Base-by-base conservation (phyloP, 2,329 filamentous ascomycete genomes). In the Coniochaeta ligniaria region DNA sequence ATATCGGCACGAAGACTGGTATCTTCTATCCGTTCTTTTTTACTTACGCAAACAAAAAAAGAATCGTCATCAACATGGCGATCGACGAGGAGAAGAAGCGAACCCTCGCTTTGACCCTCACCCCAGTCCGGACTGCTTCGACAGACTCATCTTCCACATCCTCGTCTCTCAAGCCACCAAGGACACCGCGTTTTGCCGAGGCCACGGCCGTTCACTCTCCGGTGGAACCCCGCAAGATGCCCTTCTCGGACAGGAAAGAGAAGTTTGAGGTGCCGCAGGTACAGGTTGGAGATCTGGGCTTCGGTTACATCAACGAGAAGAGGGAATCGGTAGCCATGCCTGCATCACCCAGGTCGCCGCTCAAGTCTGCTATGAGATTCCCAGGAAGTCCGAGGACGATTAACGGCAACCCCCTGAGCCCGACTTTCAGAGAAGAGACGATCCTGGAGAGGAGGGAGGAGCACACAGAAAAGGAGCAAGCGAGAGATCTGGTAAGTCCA, bases 321-420 rank as follows among this genome's bases (percentile, higher is more conserved):
- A 76, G 79, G 72, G 79, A 87, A 67, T 76, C 81, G 62, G 81
- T 87, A 69, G 80, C 80, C 65, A 80, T 84, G 71, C 87, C 83
- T 62, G 84, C 83, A 79, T 84, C 87, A 41, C 91, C 91, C 59
- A 88, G 83, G 68, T 89, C 90, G 22, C 91, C 91, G 7, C 83
- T 96, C 68, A 96, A 95, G 81, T 96, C 92, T 74, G 93, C 92
- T 59, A 83, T 97, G 81, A 96, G 85, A 77, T 87, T 90, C 20
- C 93, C 94, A 5, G 92, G 92, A 22, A 94, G 92, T 2, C 87
- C 91, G 5, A 91, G 83, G 31, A 84, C 88, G 68, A 84, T 83
- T 63, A 77, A 93, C 59, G 80, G 81, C 66, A 95, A 94, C 73
- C 90, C 91, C 22, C 77, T 96, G 65, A 97, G 92, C 75, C 93